Percentiles rank a stretch among this genome's conserved stretches.
These are phyloP conservation scores for Phytophthora cactorum DNA, from an alignment of 352 stramenopile genomes.

Conservation along the genomic window DNA sequence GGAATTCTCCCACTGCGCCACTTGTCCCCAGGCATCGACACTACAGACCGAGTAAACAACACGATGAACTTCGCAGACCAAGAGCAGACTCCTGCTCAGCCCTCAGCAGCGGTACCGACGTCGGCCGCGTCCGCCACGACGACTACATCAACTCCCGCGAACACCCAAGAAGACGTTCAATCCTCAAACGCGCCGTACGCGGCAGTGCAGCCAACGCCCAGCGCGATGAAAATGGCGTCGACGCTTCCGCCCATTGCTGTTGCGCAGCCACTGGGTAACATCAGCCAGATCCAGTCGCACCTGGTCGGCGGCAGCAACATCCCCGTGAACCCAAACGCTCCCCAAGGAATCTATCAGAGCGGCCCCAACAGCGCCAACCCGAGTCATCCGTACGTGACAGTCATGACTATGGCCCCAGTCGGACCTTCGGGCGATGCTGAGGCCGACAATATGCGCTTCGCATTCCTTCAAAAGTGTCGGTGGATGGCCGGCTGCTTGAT, in stretches of 20 bases:
- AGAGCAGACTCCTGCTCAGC: neutral
- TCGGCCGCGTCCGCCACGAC: conserved; percentile 3
- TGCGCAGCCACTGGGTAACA: conserved; percentile 44
- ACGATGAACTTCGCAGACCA: conserved; percentile 15
- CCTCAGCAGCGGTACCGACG: neutral
- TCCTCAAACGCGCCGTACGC: conserved; percentile 41
- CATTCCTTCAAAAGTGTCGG: conserved; percentile 66
- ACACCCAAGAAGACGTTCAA: conserved; percentile 24
- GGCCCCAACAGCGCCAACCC: conserved; percentile 15
- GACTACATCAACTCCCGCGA: neutral
- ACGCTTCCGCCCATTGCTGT: conserved; percentile 52
- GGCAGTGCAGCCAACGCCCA: conserved; percentile 44
- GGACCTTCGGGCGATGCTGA: conserved; percentile 30
- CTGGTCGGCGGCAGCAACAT: conserved; percentile 48
- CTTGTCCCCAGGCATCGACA: neutral
- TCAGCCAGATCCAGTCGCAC: conserved; percentile 45
- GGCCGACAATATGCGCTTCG: conserved; percentile 52
- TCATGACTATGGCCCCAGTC: conserved; percentile 38
- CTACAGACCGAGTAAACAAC: no score
- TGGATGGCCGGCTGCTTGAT: conserved; percentile 70
- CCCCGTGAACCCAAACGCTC: conserved; percentile 37
- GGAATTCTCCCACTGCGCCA: neutral
- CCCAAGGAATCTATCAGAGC: conserved; percentile 21
- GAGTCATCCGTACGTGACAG: conserved; percentile 42
- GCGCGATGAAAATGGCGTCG: conserved; percentile 32